Percentiles rank a stretch among this genome's conserved stretches.
phyloP scores from a whole-genome alignment of 192 early-diverging fungal species.

The Entophlyctis luteolus region DNA sequence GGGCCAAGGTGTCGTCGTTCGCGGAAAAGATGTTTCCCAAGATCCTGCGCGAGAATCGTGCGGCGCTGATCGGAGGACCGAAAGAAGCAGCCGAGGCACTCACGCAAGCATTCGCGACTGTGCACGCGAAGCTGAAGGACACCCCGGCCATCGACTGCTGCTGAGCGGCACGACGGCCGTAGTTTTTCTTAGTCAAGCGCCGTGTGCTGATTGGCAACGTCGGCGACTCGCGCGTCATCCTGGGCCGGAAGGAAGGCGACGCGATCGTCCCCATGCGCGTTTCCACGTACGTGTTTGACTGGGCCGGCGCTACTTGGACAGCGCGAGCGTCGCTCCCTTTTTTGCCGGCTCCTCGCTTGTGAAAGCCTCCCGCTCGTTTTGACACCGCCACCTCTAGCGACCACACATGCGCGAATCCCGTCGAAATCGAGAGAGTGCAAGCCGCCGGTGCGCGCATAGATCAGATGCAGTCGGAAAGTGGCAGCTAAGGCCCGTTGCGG shows the following conservation, averaged over 20 bases:
- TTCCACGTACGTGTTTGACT: constrained; percentile 32
- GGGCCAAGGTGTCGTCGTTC: constrained; percentile 33
- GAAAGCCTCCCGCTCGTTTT: too few relatives aligned
- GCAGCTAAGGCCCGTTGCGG: constrained; percentile 41
- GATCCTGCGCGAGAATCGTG: constrained; percentile 10
- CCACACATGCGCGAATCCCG: constrained; percentile 35
- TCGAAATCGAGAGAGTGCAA: constrained; percentile 35
- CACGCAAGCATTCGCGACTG: constrained; percentile 29
- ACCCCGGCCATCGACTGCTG: constrained; percentile 45
- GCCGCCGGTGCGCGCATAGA: constrained; percentile 41
- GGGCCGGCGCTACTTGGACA: not conserved
- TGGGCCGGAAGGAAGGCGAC: constrained; percentile 23
- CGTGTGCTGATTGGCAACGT: constrained; percentile 39
- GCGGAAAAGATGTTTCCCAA: constrained; percentile 28
- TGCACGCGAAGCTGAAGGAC: constrained; percentile 29
- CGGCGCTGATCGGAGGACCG: not conserved
- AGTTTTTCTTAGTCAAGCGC: constrained; percentile 21
- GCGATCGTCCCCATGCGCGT: constrained; percentile 17
- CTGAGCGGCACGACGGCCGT: constrained; percentile 51
- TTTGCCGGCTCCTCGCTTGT: not conserved
- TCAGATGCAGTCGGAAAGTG: constrained; percentile 29
- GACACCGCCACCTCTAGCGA: constrained; percentile 26
- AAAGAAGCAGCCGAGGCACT: constrained; percentile 33
- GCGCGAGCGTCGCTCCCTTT: not conserved
- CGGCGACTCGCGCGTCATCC: constrained; percentile 44